Percentiles rank a stretch among this genome's conserved stretches.
These are phyloP conservation scores for Pseudocercospora pini-densiflorae DNA, from an alignment of 2,329 filamentous ascomycete genomes.

Conservation along the genomic window DNA sequence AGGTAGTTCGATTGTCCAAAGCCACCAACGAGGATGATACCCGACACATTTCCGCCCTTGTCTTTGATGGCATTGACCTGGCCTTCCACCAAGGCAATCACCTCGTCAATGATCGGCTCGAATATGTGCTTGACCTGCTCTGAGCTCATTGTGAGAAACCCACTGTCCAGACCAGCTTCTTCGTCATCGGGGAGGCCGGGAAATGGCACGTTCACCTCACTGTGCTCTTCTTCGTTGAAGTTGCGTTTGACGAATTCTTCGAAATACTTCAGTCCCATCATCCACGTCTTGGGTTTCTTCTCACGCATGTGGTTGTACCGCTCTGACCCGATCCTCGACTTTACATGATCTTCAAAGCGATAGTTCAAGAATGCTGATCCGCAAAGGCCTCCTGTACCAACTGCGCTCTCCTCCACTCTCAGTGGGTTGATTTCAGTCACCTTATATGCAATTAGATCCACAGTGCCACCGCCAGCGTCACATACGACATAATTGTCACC, in stretches of 20 bases:
- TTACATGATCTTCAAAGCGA: constrained; percentile 77
- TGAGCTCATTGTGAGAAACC: constrained; percentile 75
- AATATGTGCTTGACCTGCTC: constrained; percentile 67
- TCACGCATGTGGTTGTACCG: constrained; percentile 74
- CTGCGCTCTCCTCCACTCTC: constrained; percentile 76
- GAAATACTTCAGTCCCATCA: constrained; percentile 72
- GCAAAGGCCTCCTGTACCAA: constrained; percentile 77
- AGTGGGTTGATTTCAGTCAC: constrained; percentile 75
- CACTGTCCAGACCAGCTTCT: constrained; percentile 73
- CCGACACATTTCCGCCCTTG: constrained; percentile 52
- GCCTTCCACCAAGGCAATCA: constrained; percentile 59
- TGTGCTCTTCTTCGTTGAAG: constrained; percentile 70
- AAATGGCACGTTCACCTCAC: constrained; percentile 76
- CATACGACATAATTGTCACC: constrained; percentile 66
- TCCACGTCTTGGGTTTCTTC: constrained; percentile 80
- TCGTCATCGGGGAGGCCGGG: constrained; percentile 78
- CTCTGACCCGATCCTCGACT: constrained; percentile 66
- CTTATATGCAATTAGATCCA: constrained; percentile 82
- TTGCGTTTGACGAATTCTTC: constrained; percentile 86
- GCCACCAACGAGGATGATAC: constrained; percentile 81
- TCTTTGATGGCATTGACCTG: constrained; percentile 48
- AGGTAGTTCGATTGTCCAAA: constrained; percentile 76
- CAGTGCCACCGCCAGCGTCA: constrained; percentile 62
- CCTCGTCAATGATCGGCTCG: constrained; percentile 70
- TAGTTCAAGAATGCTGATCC: constrained; percentile 82